Percentiles rank a stretch among this genome's conserved stretches.
phyloP scores from a whole-genome alignment of 768 basidiomycete species.

The Tricholoma furcatifolium region DNA sequence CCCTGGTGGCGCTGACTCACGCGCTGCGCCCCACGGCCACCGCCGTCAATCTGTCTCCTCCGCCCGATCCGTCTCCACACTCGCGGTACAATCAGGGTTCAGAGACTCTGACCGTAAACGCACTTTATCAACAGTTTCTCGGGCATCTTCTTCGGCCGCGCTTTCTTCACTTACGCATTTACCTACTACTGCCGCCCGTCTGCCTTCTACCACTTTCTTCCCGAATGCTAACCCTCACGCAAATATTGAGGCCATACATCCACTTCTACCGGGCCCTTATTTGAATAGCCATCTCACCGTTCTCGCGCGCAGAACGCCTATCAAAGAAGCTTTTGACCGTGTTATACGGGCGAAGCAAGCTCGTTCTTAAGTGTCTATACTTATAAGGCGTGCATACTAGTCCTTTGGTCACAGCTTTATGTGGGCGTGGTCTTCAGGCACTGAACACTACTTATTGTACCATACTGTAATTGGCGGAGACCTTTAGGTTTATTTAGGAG shows the following conservation, averaged over 20 bases:
- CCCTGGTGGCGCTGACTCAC: constrained; percentile 21
- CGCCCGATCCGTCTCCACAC: constrained; percentile 55
- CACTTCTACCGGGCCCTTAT: constrained; percentile 72
- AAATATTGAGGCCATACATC: constrained; percentile 62
- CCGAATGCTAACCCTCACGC: constrained; percentile 56
- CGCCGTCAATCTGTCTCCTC: constrained; percentile 51
- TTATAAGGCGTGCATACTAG: background rate
- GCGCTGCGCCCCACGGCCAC: constrained; percentile 37
- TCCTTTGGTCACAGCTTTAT: background rate
- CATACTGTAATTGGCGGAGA: background rate
- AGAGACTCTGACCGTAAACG: constrained; percentile 46
- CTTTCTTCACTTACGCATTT: constrained; percentile 57
- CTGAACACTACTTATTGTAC: constrained; percentile 1
- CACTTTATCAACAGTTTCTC: constrained; percentile 57
- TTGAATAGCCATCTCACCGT: constrained; percentile 70
- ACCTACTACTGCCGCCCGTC: constrained; percentile 46
- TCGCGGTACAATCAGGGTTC: constrained; percentile 42
- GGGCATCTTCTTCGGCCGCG: constrained; percentile 53
- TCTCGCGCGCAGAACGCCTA: constrained; percentile 59
- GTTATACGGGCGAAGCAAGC: constrained; percentile 56
- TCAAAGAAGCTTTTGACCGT: constrained; percentile 70
- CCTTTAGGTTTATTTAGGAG: background rate
- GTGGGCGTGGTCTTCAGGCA: background rate
- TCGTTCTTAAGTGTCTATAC: constrained; percentile 9
- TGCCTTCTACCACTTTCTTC: constrained; percentile 55